phyloP scores from a whole-genome alignment of 768 basidiomycete species.

The Cystobasidium onofrii region DNA sequence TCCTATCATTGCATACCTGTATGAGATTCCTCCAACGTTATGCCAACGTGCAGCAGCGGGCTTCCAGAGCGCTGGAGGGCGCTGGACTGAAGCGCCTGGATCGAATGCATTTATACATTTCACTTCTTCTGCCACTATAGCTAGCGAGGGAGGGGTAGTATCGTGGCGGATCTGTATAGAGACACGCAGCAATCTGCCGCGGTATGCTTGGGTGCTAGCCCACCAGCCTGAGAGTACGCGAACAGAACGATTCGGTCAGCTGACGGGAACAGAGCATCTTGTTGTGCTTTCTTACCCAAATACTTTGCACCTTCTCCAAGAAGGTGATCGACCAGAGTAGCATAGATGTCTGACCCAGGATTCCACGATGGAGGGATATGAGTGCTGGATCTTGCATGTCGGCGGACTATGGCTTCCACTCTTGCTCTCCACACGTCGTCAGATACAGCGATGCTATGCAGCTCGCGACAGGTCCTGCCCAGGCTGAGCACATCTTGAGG shows the following conservation, averaged over 20 bases:
- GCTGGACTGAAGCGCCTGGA: not conserved
- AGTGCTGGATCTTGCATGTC: not conserved
- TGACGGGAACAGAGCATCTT: not conserved
- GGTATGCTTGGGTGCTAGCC: not conserved
- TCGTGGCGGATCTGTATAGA: not conserved
- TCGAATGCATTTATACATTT: not conserved
- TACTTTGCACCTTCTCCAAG: not conserved
- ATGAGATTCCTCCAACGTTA: not conserved
- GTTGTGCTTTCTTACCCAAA: not conserved
- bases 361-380: not conserved
- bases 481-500: not conserved
- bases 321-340: not conserved
- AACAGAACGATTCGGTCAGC: too few species aligned
- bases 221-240: too few species aligned
- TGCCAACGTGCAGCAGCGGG: conserved; percentile 21
- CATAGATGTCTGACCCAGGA: not conserved
- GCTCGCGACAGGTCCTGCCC: not conserved
- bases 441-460: not conserved
- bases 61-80: not conserved
- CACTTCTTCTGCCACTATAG: conserved; percentile 7
- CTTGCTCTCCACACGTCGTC: conserved; percentile 13
- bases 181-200: not conserved
- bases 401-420: not conserved
- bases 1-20: not conserved
- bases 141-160: not conserved